Evolutionary conservation across 2,329 filamentous ascomycete species (phyloP).

Genomic region (Fusarium sp.): DNA sequence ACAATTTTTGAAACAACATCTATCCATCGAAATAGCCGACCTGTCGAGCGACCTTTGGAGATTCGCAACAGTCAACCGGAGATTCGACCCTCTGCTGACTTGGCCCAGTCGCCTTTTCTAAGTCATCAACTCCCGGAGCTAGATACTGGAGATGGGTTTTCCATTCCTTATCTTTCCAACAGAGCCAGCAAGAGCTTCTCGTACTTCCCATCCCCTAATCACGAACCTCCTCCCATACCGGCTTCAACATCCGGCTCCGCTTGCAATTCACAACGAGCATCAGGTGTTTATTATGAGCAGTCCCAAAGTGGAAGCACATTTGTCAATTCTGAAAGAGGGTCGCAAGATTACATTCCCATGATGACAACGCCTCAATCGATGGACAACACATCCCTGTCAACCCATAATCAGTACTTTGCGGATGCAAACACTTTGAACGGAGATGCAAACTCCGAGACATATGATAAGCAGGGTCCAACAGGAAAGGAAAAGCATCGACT

Average conservation of each 20-base stretch:
- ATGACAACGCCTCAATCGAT: slow-evolving; percentile 57
- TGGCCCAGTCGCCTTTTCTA: slow-evolving; percentile 42
- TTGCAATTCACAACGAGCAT: slow-evolving; percentile 55
- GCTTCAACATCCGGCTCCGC: slow-evolving; percentile 47
- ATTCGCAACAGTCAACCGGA: slow-evolving; percentile 35
- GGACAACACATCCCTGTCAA: slow-evolving; percentile 57
- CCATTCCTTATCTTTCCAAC: slow-evolving; percentile 56
- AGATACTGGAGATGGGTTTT: slow-evolving; percentile 61
- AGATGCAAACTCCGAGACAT: slow-evolving; percentile 45
- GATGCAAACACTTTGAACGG: slow-evolving; percentile 51
- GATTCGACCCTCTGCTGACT: slow-evolving; percentile 39
- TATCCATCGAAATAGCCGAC: slow-evolving; percentile 39
- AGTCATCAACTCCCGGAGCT: slow-evolving; percentile 59
- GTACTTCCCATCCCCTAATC: slow-evolving; percentile 55
- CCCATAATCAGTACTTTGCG: slow-evolving; percentile 52
- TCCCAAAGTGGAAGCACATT: slow-evolving; percentile 53
- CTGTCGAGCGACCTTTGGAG: slow-evolving; percentile 32
- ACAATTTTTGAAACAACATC: slow-evolving; percentile 47
- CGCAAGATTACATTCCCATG: slow-evolving; percentile 56
- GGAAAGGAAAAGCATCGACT: slow-evolving; percentile 75
- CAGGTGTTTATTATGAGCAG: slow-evolving; percentile 52
- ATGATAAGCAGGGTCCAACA: slow-evolving; percentile 54
- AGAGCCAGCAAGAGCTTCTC: slow-evolving; percentile 43
- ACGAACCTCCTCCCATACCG: slow-evolving; percentile 62
- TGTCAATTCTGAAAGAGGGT: slow-evolving; percentile 55